phyloP scores from a whole-genome alignment of 1,284 basidiomycete species.

The Marasmius oreades region DNA sequence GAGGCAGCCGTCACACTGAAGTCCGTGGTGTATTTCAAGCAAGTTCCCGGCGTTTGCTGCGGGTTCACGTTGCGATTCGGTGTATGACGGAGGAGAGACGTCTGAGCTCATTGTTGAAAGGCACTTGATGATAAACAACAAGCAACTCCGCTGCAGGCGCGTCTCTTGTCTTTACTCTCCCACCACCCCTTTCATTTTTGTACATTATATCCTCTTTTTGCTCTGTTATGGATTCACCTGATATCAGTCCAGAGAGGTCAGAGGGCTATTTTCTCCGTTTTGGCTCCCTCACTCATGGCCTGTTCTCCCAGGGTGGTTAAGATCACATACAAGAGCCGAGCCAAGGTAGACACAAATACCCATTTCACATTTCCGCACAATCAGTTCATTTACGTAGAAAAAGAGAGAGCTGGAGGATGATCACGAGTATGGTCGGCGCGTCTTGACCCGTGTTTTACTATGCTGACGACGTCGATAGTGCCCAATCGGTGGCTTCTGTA shows the following conservation, averaged over 20 bases:
- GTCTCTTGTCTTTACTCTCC: not conserved
- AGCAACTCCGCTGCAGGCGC: not conserved
- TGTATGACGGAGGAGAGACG: not conserved
- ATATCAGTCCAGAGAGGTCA: slow-evolving; percentile 7
- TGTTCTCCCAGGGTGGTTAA: slow-evolving; percentile 26
- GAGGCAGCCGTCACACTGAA: not conserved
- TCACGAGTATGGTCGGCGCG: slow-evolving; percentile 18
- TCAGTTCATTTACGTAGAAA: slow-evolving; percentile 10
- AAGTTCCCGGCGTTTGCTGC: not conserved
- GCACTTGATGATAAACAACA: not conserved
- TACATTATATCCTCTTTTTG: not conserved
- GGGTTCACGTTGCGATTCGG: not conserved
- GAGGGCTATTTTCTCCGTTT: not conserved
- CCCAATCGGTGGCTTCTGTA: not conserved
- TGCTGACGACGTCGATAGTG: not conserved
- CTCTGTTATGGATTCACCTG: slow-evolving; percentile 6
- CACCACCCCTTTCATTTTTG: not conserved
- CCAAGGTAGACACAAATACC: slow-evolving; percentile 32
- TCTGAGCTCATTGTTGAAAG: not conserved
- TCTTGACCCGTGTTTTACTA: not conserved
- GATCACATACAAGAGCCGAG: slow-evolving; percentile 37
- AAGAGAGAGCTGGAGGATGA: slow-evolving; percentile 20
- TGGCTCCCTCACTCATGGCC: not conserved
- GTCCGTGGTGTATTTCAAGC: not conserved
- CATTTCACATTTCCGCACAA: not conserved